Evolutionary conservation across 345 rosid species (phyloP).

Genomic region (Lepidium aucheri): DNA sequence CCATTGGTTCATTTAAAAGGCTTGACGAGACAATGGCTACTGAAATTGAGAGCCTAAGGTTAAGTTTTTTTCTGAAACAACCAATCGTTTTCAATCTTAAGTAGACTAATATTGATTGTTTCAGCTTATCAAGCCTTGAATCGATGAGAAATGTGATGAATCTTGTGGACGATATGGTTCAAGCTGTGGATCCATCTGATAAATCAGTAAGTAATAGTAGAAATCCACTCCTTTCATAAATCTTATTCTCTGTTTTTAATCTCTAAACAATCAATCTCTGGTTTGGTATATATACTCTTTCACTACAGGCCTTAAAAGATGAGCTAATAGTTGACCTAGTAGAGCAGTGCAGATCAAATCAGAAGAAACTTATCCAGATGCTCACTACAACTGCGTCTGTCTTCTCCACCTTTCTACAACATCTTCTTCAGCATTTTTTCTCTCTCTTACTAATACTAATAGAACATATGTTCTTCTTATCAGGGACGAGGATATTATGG

Average conservation of each 20-base stretch:
- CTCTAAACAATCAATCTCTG: not conserved
- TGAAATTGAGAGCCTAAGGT: conserved; percentile 74
- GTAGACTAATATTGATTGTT: not conserved
- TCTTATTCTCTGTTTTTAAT: not conserved
- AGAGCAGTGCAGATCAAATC: conserved; percentile 71
- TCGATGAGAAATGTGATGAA: conserved; percentile 74
- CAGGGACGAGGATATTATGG: conserved; percentile 90
- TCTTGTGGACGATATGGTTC: conserved; percentile 80
- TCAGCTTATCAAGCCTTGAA: conserved; percentile 68
- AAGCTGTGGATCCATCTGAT: conserved; percentile 63
- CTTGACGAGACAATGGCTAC: conserved; percentile 94
- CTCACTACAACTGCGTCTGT: conserved; percentile 78
- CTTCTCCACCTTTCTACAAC: not conserved
- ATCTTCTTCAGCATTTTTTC: not conserved
- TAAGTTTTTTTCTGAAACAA: not conserved
- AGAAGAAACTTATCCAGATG: conserved; percentile 91
- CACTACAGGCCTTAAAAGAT: conserved; percentile 68
- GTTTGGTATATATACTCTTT: not conserved
- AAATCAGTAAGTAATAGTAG: conserved; percentile 34
- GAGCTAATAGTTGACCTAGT: conserved; percentile 88
- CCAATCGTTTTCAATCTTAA: not conserved
- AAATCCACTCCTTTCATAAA: not conserved
- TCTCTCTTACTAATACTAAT: not conserved
- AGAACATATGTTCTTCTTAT: not conserved
- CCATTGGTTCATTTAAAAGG: conserved; percentile 66